phyloP scores from a whole-genome alignment of 257 asterid genomes.

The Fraxinus anomala region DNA sequence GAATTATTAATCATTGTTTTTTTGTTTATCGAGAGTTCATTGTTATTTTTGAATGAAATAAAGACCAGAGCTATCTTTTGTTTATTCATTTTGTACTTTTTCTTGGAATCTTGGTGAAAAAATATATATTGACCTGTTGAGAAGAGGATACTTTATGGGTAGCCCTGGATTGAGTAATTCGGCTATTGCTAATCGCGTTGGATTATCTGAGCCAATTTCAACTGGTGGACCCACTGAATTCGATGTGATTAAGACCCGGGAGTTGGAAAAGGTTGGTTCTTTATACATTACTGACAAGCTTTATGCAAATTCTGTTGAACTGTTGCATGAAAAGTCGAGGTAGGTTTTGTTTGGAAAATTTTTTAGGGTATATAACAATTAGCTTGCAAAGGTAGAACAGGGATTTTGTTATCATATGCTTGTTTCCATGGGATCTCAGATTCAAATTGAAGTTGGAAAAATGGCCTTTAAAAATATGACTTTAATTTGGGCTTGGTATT shows the following conservation, averaged over 20 bases:
- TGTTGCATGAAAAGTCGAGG: not conserved
- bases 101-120: conserved; percentile 19
- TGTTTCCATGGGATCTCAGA: not conserved
- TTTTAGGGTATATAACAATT: not conserved
- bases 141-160: conserved; percentile 53
- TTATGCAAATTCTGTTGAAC: not conserved
- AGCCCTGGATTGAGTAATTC: conserved; percentile 54
- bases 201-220: conserved; percentile 74
- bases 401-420: not conserved
- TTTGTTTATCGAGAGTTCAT: conserved; percentile 34
- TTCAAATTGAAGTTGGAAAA: not conserved
- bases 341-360: conserved; percentile 3
- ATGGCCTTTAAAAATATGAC: not conserved
- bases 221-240: conserved; percentile 72
- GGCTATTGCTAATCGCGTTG: conserved; percentile 48
- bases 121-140: conserved; percentile 22
- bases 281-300: conserved; percentile 5
- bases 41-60: conserved; percentile 34
- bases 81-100: conserved; percentile 14
- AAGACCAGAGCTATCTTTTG: conserved; percentile 19
- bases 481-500: not conserved
- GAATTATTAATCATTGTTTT: conserved; percentile 24
- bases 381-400: not conserved
- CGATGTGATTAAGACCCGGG: conserved; percentile 59
- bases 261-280: conserved; percentile 78